These are phyloP conservation scores for Talaromyces sp. DNA, from an alignment of 2,329 filamentous ascomycete genomes.

Conservation along the genomic window DNA sequence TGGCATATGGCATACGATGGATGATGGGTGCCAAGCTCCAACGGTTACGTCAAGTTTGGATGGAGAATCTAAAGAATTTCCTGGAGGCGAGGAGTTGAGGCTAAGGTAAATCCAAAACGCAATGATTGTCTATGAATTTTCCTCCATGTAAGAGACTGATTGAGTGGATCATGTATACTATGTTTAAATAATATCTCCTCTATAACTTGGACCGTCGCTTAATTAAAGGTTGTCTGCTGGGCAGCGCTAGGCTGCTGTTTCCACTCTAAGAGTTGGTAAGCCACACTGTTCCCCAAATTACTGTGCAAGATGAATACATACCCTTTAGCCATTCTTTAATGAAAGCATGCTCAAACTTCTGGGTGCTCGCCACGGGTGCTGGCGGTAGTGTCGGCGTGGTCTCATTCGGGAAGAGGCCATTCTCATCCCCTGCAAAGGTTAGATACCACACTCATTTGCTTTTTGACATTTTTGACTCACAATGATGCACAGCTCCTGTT, in stretches of 20 bases:
- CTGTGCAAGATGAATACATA: conserved; percentile 8
- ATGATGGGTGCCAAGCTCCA: not conserved
- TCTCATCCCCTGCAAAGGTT: conserved; percentile 39
- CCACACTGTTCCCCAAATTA: not conserved
- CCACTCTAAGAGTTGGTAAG: not conserved
- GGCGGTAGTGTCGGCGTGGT: conserved; percentile 46
- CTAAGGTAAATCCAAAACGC: not conserved
- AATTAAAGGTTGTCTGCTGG: not conserved
- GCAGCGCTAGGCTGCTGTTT: not conserved
- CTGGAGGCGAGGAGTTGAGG: not conserved
- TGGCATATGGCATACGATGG: not conserved
- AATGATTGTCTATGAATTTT: not conserved
- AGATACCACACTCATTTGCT: not conserved
- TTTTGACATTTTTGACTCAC: conserved; percentile 3
- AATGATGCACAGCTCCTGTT: conserved; percentile 14
- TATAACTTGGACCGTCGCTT: not conserved
- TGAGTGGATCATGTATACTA: not conserved
- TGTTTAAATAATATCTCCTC: not conserved
- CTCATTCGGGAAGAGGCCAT: conserved; percentile 48
- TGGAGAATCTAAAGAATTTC: not conserved
- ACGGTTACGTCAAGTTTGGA: not conserved
- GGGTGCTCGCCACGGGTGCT: conserved; percentile 39
- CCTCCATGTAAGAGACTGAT: not conserved
- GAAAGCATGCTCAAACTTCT: conserved; percentile 42
- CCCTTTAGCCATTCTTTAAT: conserved; percentile 47